Conservation (phyloP, 2,329 filamentous ascomycete species). For the Aureobasidium uvarum region DNA sequence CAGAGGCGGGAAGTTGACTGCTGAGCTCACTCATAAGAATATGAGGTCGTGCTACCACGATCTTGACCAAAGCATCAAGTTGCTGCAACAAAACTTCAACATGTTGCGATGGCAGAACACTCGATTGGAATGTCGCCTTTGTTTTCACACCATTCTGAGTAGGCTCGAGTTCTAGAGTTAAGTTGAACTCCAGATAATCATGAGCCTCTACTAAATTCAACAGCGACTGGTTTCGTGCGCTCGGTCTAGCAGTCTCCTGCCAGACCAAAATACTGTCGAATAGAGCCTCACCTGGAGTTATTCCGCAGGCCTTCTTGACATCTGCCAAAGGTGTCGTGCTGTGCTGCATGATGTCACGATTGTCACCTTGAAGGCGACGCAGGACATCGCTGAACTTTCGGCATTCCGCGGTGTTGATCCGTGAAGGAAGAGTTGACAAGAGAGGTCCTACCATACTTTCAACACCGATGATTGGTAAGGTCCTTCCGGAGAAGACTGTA, state of each 20-base stretch:
- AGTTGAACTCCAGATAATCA: slow-evolving; percentile 72
- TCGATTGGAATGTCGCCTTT: slow-evolving; percentile 56
- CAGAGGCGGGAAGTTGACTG: slow-evolving; percentile 31
- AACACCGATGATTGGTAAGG: slow-evolving; percentile 65
- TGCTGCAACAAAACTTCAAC: slow-evolving; percentile 60
- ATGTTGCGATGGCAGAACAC: slow-evolving; percentile 56
- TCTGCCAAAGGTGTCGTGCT: slow-evolving; percentile 63
- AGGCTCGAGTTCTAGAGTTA: slow-evolving; percentile 76
- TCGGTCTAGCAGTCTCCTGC: slow-evolving; percentile 62
- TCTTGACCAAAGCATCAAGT: slow-evolving; percentile 54
- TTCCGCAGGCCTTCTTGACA: slow-evolving; percentile 61
- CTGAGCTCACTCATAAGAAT: slow-evolving; percentile 38
- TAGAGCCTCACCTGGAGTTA: slow-evolving; percentile 57
- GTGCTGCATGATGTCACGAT: slow-evolving; percentile 64
- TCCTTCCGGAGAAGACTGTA: slow-evolving; percentile 77
- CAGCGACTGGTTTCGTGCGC: slow-evolving; percentile 35
- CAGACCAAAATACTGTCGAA: slow-evolving; percentile 83
- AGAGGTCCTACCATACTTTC: slow-evolving; percentile 78
- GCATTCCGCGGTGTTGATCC: slow-evolving; percentile 58
- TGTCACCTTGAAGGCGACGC: slow-evolving; percentile 61
- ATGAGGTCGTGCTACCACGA: slow-evolving; percentile 45
- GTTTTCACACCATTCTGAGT: slow-evolving; percentile 46
- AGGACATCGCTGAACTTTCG: slow-evolving; percentile 61
- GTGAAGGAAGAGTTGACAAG: slow-evolving; percentile 70
- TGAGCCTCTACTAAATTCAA: slow-evolving; percentile 59